A percentile compares a stretch with the other conserved stretches of the same genome.
Conservation (phyloP, 345 rosid species). For the Trapa incisa region DNA sequence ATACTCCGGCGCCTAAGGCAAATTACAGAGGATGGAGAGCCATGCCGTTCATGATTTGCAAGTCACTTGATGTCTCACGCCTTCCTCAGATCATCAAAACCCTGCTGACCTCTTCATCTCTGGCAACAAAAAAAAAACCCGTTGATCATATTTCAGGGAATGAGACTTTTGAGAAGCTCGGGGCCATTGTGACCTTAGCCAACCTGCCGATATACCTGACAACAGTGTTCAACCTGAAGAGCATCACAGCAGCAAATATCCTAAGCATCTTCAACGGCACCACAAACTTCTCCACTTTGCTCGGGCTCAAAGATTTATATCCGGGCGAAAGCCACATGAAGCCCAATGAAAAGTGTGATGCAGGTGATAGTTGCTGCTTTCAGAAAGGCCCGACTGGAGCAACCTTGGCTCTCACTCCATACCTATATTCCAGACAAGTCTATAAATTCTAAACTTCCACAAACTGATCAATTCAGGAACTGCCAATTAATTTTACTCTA, state of each 20-base stretch:
- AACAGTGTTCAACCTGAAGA: constrained; percentile 54
- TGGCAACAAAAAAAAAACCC: neutral
- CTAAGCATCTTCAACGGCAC: constrained; percentile 66
- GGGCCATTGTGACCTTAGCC: constrained; percentile 63
- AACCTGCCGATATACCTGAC: constrained; percentile 72
- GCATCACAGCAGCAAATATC: constrained; percentile 56
- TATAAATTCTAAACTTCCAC: constrained; percentile 32
- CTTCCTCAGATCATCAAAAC: neutral
- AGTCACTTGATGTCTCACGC: neutral
- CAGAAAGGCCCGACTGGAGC: constrained; percentile 18
- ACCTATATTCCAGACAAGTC: constrained; percentile 22
- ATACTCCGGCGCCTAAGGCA: constrained; percentile 12
- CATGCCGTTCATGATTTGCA: constrained; percentile 67
- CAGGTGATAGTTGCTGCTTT: constrained; percentile 22
- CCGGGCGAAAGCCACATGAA: constrained; percentile 60
- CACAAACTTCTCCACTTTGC: constrained; percentile 50
- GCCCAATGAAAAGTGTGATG: constrained; percentile 52
- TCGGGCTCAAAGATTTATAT: constrained; percentile 60
- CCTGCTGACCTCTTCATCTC: neutral
- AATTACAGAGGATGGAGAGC: constrained; percentile 63
- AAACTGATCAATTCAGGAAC: constrained; percentile 39
- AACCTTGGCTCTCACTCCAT: constrained; percentile 24
- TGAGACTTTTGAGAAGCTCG: constrained; percentile 85
- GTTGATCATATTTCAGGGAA: constrained; percentile 24
- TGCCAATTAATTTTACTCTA: neutral